These are phyloP conservation scores for Pseudozyma sp. DNA, from an alignment of 1,284 basidiomycete species.

Conservation along the genomic window DNA sequence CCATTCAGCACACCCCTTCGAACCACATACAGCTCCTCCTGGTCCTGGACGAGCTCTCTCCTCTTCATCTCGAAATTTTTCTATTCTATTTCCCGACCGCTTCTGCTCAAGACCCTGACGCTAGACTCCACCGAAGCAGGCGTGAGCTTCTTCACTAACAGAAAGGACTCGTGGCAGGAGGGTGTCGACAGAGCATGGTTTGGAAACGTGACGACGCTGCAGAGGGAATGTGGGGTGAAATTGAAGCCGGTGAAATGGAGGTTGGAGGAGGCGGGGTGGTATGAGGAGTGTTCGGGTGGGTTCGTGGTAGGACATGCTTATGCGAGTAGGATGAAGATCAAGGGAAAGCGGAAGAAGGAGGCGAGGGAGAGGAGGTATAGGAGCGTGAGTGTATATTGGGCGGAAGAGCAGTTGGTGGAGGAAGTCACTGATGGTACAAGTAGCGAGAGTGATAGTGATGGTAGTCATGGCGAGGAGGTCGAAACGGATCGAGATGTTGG, in stretches of 20 bases:
- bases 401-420: conserved; percentile 45
- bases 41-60: conserved; percentile 15
- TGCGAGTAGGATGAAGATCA: conserved; percentile 13
- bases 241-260: conserved; percentile 17
- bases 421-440: conserved; percentile 32
- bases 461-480: neutral
- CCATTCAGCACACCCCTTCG: conserved; percentile 23
- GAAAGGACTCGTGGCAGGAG: neutral
- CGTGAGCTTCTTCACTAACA: conserved; percentile 4
- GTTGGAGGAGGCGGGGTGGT: conserved; percentile 41
- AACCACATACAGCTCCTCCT: conserved; percentile 10
- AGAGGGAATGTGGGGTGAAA: neutral
- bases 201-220: conserved; percentile 24
- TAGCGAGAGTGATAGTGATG: conserved; percentile 9
- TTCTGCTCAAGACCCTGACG: conserved; percentile 36
- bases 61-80: conserved; percentile 37
- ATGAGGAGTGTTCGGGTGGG: conserved; percentile 38
- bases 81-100: conserved; percentile 19
- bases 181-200: conserved; percentile 34
- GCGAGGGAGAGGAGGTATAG: conserved; percentile 20
- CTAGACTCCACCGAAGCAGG: conserved; percentile 12
- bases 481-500: neutral
- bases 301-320: conserved; percentile 47
- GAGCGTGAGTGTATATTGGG: conserved; percentile 47
- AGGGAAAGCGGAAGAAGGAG: neutral